A percentile compares a stretch with the other conserved stretches of the same genome.
These are phyloP conservation scores for Xylariales sp. DNA, from an alignment of 2,329 filamentous ascomycete species.

Conservation along the genomic window DNA sequence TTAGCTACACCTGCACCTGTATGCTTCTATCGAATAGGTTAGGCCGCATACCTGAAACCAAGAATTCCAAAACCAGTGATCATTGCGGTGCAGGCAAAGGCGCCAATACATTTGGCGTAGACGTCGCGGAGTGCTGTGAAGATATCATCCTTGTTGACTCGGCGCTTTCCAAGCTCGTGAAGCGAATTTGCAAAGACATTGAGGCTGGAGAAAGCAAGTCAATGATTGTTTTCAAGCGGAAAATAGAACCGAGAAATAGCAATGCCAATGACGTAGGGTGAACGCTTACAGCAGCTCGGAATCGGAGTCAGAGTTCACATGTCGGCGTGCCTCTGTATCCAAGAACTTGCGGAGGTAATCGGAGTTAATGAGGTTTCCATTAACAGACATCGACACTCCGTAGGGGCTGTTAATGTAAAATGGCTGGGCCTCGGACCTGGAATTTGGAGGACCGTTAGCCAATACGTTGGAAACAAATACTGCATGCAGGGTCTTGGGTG, in stretches of 20 bases:
- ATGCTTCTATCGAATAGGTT: no score
- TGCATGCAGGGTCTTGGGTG: no score
- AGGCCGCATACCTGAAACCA: conserved; percentile 57
- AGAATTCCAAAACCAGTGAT: conserved; percentile 77
- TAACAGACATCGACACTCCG: conserved; percentile 69
- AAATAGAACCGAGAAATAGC: no score
- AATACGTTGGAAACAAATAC: not conserved
- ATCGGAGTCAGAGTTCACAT: conserved; percentile 41
- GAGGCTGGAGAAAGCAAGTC: conserved; percentile 41
- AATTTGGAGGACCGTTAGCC: not conserved
- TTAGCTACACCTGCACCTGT: no score
- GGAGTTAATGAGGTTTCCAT: conserved; percentile 74
- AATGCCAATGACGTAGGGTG: no score
- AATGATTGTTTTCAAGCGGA: no score
- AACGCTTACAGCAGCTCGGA: conserved; percentile 15
- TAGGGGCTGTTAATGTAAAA: conserved; percentile 77
- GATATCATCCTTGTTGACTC: conserved; percentile 76
- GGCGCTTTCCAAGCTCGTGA: conserved; percentile 78
- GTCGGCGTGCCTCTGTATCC: conserved; percentile 52
- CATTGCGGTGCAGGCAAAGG: conserved; percentile 82
- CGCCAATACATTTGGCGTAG: conserved; percentile 47
- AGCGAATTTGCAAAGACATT: conserved; percentile 77
- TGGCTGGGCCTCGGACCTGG: conserved; percentile 71
- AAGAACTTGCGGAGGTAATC: conserved; percentile 57
- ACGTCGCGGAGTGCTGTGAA: conserved; percentile 60